Evolutionary conservation across 371 early-diverging fungal species (phyloP), one percentile per base, ranked within the genome.

Genomic region (Blastocladiella emersonii): DNA sequence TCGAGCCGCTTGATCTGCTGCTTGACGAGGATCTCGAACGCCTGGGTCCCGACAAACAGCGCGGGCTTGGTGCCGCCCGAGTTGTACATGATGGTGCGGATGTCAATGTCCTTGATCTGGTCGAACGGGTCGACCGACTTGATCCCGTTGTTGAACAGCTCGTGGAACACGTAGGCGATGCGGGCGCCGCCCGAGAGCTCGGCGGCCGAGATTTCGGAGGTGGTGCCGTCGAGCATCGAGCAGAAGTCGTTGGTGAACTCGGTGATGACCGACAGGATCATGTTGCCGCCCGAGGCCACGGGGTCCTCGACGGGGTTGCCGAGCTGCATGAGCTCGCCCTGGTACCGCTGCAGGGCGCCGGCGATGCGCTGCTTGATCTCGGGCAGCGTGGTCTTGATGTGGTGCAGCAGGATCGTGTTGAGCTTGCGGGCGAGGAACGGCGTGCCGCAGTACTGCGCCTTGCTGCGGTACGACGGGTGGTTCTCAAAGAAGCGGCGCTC

Each of bases 171-270:
- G 83, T 92, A 98, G 67, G 89, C 85, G 62, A 99, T 92, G 70
- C 98, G 89, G 5, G 99, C 99, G 68, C 99, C 99, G 64, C 98
- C 98, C 35, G 91, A 85, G 6, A 99, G 78, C 75, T 99, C 98
- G 74, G 86, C 89, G 48, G 89, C 84, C 4, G 93, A 84, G 36
- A 95, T 76, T 59, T 97, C 97, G 57, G 88, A 84, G 7, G 95
- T 87, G 62, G 90, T 93, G 67, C 97, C 98, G 64, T 95, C 94
- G 57, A 98, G 85, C 45, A 93, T 80, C 21, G 91, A 87, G 56
- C 92, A 84, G 78, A 93, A 97, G 68, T 97, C 96, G 61, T 77
- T 91, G 68, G 89, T 89, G 70, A 98, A 97, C 71, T 98, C 98
- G 27, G 98, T 96, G 65, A 98, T 95, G 56, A 95, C 89, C 69